Evolutionary conservation across 441 rosid species (phyloP).

Genomic region (Codiaeum variegatum): DNA sequence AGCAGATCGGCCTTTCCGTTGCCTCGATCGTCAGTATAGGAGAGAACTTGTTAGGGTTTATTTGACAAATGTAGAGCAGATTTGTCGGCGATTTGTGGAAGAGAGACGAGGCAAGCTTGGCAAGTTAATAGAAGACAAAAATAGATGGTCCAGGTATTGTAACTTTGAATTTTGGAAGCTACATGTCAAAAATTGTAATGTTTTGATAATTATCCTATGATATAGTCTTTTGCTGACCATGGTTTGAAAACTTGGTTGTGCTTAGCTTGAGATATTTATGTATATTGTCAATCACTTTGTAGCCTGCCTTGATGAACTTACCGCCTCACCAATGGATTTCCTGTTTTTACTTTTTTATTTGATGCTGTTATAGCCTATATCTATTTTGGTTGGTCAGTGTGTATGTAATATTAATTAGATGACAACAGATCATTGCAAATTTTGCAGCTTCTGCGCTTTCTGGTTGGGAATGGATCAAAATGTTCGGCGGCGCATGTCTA

Average conservation of each 20-base stretch:
- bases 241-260: not conserved
- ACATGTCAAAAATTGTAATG: not conserved
- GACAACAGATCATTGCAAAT: slow-evolving; percentile 17
- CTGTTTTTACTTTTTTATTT: not conserved
- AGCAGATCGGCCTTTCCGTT: slow-evolving; percentile 90
- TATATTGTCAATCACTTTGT: not conserved
- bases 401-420: slow-evolving; percentile 7
- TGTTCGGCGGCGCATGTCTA: slow-evolving; percentile 66
- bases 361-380: not conserved
- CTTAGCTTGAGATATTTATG: not conserved
- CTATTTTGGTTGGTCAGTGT: not conserved
- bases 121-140: slow-evolving; percentile 76
- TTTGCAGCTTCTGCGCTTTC: slow-evolving; percentile 72
- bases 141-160: slow-evolving; percentile 86
- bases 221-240: not conserved
- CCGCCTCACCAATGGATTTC: not conserved
- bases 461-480: slow-evolving; percentile 82
- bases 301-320: not conserved
- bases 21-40: slow-evolving; percentile 90
- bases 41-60: slow-evolving; percentile 96
- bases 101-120: slow-evolving; percentile 80
- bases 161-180: not conserved
- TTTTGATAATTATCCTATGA: not conserved
- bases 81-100: slow-evolving; percentile 82
- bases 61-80: slow-evolving; percentile 81